phyloP scores from a whole-genome alignment of 441 rosid species.

The Pelargonium myrrhifolium region DNA sequence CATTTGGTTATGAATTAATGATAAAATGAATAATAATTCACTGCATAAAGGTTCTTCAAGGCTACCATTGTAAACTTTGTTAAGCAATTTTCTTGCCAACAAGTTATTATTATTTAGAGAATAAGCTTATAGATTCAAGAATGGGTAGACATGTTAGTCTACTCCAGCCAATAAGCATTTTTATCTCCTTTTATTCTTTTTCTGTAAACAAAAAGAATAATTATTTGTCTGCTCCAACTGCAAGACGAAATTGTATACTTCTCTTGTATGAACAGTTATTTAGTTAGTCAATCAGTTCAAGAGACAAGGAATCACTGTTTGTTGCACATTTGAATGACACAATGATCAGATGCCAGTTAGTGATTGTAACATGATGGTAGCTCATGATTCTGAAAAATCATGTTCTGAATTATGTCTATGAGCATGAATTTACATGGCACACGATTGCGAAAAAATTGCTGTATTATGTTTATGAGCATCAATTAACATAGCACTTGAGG shows the following conservation, averaged over 20 bases:
- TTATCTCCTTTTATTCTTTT: not conserved
- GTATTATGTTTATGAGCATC: not conserved
- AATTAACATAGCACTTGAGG: not conserved
- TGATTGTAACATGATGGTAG: not conserved
- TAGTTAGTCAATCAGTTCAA: not conserved
- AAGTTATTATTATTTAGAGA: not conserved
- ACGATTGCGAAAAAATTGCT: not conserved
- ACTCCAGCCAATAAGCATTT: not conserved
- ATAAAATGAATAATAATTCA: not conserved
- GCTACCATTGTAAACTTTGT: conserved; percentile 1
- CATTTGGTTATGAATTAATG: conserved; percentile 9
- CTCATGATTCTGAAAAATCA: not conserved
- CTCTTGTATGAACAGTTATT: not conserved
- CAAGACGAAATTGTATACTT: not conserved
- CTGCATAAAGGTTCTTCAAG: conserved; percentile 3
- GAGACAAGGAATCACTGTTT: not conserved
- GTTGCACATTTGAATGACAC: not conserved
- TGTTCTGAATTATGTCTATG: no score
- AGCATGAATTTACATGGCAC: no score
- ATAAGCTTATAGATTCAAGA: not conserved
- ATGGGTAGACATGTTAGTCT: not conserved
- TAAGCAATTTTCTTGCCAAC: conserved; percentile 4
- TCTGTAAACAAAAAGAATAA: not conserved
- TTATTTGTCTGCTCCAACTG: not conserved
- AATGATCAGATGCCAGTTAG: not conserved